Base-by-base conservation (phyloP, 1,284 basidiomycete genomes). In the Ustilago vetiveriae region DNA sequence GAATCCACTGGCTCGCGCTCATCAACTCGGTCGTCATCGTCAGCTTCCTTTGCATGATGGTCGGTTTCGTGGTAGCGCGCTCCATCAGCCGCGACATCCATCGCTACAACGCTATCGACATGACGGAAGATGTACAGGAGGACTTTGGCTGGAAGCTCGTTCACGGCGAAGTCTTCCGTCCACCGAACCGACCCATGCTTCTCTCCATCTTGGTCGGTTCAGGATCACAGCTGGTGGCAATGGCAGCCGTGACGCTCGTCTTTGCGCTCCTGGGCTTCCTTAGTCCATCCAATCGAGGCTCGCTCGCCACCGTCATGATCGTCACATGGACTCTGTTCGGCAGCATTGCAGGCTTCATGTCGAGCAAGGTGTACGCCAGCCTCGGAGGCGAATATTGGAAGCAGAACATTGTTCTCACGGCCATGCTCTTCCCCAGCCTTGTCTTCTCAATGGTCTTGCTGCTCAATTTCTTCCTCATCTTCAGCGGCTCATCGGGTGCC, bases 141-240 rank as follows among this genome's bases (percentile, higher is more conserved):
- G 95, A 98, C 78, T 97, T 91, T 86, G 95, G 95, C 4, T 98
- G 95, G 95, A 98, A 98, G 79, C 87, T 95, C 17, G 88, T 98
- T 10, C 94, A 97, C 75, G 94, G 92, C 26, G 95, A 98, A 83
- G 92, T 98, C 14, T 98, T 97, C 86, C 88, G 95, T 26, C 85
- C 90, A 4, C 95, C 95, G 0, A 83, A 85, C 42, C 87, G 90
- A 55, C 75, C 79, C 10, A 88, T 94, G 87, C 76, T 91, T 11
- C 85, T 98, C 6, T 89, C 92, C 3, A 87, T 95, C 40, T 87
- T 93, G 82, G 88, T 92, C 23, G 95, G 95, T 9, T 96, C 94
- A 72, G 95, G 95, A 19, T 86, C 90, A 37, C 95, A 98, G 83
- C 85, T 98, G 7, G 88, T 88, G 63, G 88, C 90, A 21, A 98